Evolutionary conservation across 106 monocot genomes (phyloP), one percentile per base, ranked within the genome.

Genomic region (Vanilla planifolia): DNA sequence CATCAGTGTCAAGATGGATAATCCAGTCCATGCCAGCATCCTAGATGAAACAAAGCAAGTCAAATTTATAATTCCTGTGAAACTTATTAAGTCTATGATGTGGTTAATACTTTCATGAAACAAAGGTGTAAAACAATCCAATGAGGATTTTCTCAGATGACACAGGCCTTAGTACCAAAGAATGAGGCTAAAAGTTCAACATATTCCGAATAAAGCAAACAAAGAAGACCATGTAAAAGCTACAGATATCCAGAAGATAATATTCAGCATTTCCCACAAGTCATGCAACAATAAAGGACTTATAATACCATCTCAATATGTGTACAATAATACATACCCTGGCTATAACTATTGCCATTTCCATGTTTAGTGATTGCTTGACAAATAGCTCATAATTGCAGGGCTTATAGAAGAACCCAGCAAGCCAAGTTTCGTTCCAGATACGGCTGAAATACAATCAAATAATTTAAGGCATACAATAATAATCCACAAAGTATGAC

Each of bases 1-100:
- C 96, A 74, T 96, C 96, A 65, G 91, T 96, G 61, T 96, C 96
- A 47, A 96, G 75, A 84, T 96, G 96, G 58, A 96, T 84, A 28
- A 96, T 96, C 96, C 96, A 96, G 51, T 91, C 96, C 73, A 88
- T 71, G 32, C 84, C 77, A 69, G 84, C 70, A 70, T 96, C 80
- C 96, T 96, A 55, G 24, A 29, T 26, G 21, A 21, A 25, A 8
- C 71, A 48, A 50, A 36, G 16, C 3, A 61, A 14, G 16, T 35
- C 57, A 57, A 20, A 7, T 57, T 57, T 15, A 8, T 15, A 6
- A 28, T 57, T 36, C 8, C 20, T 11, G 35, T n/a, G 20, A 21
- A 6, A 33, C 8, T 2, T 32, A 32, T 33, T 33, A 55, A 33
- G 25, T 2, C 55, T 26, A 55, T 33, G 16, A n/a, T 6, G 10